These are phyloP conservation scores for Mycena belliarum DNA, from an alignment of 768 basidiomycete genomes.

Conservation along the genomic window DNA sequence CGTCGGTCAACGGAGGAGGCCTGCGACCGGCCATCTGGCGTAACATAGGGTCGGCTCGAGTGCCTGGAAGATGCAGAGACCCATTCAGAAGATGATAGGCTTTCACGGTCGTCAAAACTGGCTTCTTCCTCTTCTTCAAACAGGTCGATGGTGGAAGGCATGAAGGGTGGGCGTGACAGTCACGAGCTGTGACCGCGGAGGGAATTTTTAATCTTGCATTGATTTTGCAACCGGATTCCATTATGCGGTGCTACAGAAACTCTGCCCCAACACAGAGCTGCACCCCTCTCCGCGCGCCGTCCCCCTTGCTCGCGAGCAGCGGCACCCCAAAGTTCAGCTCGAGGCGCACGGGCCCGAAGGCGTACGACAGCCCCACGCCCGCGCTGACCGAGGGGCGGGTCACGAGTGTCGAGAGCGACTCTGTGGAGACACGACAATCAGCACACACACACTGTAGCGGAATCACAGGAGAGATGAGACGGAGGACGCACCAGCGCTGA, in stretches of 20 bases:
- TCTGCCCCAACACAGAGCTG: conserved; percentile 70
- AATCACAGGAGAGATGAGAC: background rate
- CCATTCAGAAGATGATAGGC: background rate
- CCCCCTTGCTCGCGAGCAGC: conserved; percentile 61
- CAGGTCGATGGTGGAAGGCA: too few species aligned
- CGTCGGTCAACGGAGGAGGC: background rate
- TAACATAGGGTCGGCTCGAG: background rate
- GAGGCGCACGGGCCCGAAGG: conserved; percentile 79
- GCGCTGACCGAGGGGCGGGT: conserved; percentile 70
- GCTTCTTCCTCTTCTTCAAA: background rate
- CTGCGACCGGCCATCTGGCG: background rate
- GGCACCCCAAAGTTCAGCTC: conserved; percentile 90
- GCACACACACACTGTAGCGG: background rate
- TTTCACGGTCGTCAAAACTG: conserved; percentile 1
- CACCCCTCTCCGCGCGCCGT: conserved; percentile 55
- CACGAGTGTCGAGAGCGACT: conserved; percentile 40
- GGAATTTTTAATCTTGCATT: too few species aligned
- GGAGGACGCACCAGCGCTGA: background rate
- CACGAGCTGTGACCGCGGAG: too few species aligned
- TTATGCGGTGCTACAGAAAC: conserved; percentile 64
- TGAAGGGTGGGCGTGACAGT: too few species aligned
- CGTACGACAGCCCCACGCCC: conserved; percentile 82
- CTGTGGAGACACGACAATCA: conserved; percentile 23
- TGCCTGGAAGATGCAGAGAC: background rate
- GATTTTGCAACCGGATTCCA: too few species aligned